Percentiles rank a stretch among this genome's conserved stretches.
Evolutionary conservation across 164 flowering plant genomes (phyloP).

Genomic region (Taxillus chinensis): DNA sequence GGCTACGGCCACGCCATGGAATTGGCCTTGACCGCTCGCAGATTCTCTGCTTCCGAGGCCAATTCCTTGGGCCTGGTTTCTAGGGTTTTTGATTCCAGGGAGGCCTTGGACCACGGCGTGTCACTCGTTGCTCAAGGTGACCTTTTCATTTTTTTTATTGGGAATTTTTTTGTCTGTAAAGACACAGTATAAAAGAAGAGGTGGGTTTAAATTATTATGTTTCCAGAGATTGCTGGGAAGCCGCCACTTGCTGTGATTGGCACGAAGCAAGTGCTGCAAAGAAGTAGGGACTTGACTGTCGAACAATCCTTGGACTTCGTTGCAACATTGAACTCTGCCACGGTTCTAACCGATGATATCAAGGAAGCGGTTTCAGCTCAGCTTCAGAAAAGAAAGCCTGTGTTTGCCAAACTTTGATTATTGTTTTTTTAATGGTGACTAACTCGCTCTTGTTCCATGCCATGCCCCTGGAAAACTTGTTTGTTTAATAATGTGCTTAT

Average conservation of each 20-base stretch:
- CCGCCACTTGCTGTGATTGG: conserved; percentile 81
- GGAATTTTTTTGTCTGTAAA: not conserved
- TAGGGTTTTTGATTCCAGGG: conserved; percentile 40
- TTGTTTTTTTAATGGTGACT: too few relatives aligned
- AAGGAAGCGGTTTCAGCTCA: conserved; percentile 46
- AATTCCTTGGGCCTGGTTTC: conserved; percentile 68
- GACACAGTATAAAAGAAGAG: not conserved
- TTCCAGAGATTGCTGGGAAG: conserved; percentile 60
- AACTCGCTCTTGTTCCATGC: too few relatives aligned
- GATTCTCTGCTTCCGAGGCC: conserved; percentile 59
- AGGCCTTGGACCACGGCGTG: conserved; percentile 47
- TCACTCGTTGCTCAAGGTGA: conserved; percentile 55
- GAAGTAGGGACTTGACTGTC: conserved; percentile 44
- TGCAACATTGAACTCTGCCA: conserved; percentile 82
- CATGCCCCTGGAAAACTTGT: not conserved
- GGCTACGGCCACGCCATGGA: conserved; percentile 77
- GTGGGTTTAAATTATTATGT: not conserved
- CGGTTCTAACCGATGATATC: conserved; percentile 60
- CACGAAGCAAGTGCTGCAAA: conserved; percentile 60
- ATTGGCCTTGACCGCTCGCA: conserved; percentile 68
- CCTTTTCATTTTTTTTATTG: not conserved
- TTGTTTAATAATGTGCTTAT: not conserved
- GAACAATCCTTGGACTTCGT: conserved; percentile 86
- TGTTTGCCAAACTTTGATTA: conserved; percentile 50
- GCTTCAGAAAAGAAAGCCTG: conserved; percentile 49